Evolutionary conservation across 2,329 filamentous ascomycete species (phyloP).

Genomic region (Colletotrichum falcatum): DNA sequence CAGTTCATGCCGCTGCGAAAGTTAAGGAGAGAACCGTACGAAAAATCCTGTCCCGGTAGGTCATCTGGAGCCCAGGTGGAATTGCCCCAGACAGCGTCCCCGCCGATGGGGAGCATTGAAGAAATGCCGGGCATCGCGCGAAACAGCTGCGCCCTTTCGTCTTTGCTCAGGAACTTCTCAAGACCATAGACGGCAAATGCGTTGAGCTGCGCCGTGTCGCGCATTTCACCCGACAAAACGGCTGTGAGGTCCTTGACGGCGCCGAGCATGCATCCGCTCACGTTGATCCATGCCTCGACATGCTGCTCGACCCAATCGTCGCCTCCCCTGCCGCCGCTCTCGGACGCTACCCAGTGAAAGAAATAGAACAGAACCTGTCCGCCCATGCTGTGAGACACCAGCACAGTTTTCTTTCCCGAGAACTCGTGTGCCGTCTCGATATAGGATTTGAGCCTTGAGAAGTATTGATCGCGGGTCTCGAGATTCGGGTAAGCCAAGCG

Average conservation of each 20-base stretch:
- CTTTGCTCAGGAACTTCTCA: constrained; percentile 92
- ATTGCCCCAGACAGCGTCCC: constrained; percentile 95
- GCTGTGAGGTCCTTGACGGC: constrained; percentile 92
- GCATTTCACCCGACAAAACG: constrained; percentile 96
- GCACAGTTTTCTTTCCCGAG: constrained; percentile 81
- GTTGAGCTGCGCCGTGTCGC: constrained; percentile 96
- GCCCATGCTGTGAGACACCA: constrained; percentile 97
- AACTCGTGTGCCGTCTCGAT: constrained; percentile 86
- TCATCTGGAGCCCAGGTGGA: constrained; percentile 90
- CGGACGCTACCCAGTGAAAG: constrained; percentile 80
- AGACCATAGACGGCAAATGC: constrained; percentile 96
- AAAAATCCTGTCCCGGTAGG: constrained; percentile 75
- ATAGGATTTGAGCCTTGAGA: constrained; percentile 88
- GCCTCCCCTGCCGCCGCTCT: constrained; percentile 83
- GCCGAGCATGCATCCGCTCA: constrained; percentile 97
- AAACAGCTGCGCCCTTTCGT: constrained; percentile 93
- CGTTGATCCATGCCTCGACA: constrained; percentile 97
- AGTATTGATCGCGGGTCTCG: constrained; percentile 92
- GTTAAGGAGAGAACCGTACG: constrained; percentile 85
- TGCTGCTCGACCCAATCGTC: constrained; percentile 90
- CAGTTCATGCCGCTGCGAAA: constrained; percentile 77
- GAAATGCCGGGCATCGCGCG: constrained; percentile 96
- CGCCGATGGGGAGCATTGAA: constrained; percentile 95
- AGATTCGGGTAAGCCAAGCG: constrained; percentile 90
- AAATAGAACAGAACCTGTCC: constrained; percentile 93